Conservation (phyloP, 2,329 filamentous ascomycete genomes). For the Chaetomium globosum region DNA sequence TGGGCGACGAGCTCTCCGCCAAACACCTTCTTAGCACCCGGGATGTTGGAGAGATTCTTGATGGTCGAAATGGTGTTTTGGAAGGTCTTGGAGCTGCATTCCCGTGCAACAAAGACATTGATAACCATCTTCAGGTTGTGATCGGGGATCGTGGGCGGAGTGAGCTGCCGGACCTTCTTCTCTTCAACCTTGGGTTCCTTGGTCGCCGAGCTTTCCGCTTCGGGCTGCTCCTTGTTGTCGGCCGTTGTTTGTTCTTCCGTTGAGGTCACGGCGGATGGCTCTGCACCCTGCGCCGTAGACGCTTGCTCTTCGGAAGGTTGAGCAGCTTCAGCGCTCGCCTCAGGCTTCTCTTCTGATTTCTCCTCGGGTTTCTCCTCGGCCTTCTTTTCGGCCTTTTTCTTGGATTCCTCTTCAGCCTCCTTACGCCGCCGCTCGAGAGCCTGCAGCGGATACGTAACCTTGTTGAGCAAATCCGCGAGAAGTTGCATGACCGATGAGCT, state of each 20-base stretch:
- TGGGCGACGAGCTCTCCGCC: constrained; percentile 90
- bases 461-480: constrained; percentile 81
- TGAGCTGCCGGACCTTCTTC: constrained; percentile 62
- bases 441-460: constrained; percentile 83
- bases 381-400: constrained; percentile 47
- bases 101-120: constrained; percentile 91
- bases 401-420: constrained; percentile 62
- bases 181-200: constrained; percentile 47
- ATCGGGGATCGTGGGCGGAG: constrained; percentile 82
- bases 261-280: constrained; percentile 26
- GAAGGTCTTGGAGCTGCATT: constrained; percentile 97
- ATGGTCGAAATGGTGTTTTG: constrained; percentile 97
- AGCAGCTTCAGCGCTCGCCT: constrained; percentile 38
- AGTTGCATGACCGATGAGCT: constrained; percentile 97
- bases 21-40: constrained; percentile 84
- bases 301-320: constrained; percentile 23
- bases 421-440: constrained; percentile 81
- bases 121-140: constrained; percentile 92
- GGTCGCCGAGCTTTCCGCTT: constrained; percentile 44
- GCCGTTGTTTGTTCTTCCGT: constrained; percentile 38
- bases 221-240: constrained; percentile 37
- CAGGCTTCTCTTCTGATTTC: constrained; percentile 47
- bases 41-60: constrained; percentile 93
- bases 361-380: constrained; percentile 47
- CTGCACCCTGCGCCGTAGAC: constrained; percentile 16